Evolutionary conservation across 2,329 filamentous ascomycete species (phyloP).

Genomic region (Neofusicoccum sp.): DNA sequence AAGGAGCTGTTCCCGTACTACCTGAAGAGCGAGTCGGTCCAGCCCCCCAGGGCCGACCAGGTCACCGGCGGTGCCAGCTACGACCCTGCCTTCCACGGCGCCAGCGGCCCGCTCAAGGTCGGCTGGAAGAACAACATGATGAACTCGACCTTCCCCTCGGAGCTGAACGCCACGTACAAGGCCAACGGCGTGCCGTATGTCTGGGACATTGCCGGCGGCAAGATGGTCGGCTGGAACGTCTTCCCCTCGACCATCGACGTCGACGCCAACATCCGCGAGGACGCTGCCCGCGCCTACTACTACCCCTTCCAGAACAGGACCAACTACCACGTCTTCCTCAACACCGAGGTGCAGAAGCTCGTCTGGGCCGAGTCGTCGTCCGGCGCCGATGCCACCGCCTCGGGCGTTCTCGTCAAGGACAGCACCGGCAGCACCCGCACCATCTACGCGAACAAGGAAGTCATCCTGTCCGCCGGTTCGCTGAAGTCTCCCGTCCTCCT

Average conservation of each 20-base stretch:
- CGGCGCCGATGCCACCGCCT: conserved; percentile 21
- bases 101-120: conserved; percentile 27
- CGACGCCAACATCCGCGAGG: conserved; percentile 40
- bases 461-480: conserved; percentile 37
- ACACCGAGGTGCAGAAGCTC: conserved; percentile 43
- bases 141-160: conserved; percentile 26
- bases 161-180: conserved; percentile 39
- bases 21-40: conserved; percentile 28
- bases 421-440: conserved; percentile 23
- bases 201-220: conserved; percentile 43
- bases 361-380: conserved; percentile 30
- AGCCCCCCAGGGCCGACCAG: conserved; percentile 23
- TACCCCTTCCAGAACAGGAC: conserved; percentile 38
- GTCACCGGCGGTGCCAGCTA: conserved; percentile 27
- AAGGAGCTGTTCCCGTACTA: conserved; percentile 30
- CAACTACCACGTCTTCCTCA: conserved; percentile 46
- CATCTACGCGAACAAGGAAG: conserved; percentile 28
- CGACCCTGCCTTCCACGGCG: conserved; percentile 25
- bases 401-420: conserved; percentile 27
- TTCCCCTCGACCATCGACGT: conserved; percentile 45
- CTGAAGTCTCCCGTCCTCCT: conserved; percentile 35
- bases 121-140: conserved; percentile 30
- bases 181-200: conserved; percentile 39
- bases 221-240: conserved; percentile 44
- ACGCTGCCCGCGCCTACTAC: conserved; percentile 51